Base-by-base conservation (phyloP, 2,329 filamentous ascomycete genomes). In the Pseudocercospora crystallina region DNA sequence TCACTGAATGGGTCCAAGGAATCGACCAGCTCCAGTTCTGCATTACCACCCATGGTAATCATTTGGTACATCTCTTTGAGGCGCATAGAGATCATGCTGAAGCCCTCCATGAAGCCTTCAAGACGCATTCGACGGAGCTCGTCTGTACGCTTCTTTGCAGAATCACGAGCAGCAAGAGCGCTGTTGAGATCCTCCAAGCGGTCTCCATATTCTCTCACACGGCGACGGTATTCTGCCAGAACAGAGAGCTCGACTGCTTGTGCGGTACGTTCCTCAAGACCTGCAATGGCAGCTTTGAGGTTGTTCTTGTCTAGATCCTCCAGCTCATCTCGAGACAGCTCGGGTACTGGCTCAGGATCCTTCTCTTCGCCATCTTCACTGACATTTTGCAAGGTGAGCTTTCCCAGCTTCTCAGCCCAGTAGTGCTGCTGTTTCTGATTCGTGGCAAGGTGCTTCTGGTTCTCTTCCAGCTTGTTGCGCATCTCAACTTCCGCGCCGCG, bases 21-120 rank as follows among this genome's bases (percentile, higher is more conserved):
- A 75, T 99, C 94, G 35, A 99, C 94, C 17, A 99, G 84, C 71
- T 99, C 95, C 10, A 99, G 82, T 74, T 99, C 94, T 0, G 94
- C 94, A 64, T 99, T 99, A 49, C 94, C 94, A 55, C 94, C 94
- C 90, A 99, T 97, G 15, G 94, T 99, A 69, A 99, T 99, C 91
- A 99, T 96, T 70, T 99, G 94, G 74, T 99, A 99, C 94, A 99
- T 99, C 68, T 99, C 94, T 76, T 99, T 99, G 39, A 99, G 79
- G 1, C 92, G 87, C 17, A 96, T 79, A 1, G 92, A 97, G 71
- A 99, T 99, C 56, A 84, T 87, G 65, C 86, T 87, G 76, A 99
- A 97, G 34, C 95, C 94, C 68, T 95, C 90, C 91, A 97, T 97
- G 80, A 99, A 99, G 32, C 94, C 92, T 63, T 96, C 92, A 7